phyloP scores from a whole-genome alignment of 441 rosid species.

The Melastoma candidum region DNA sequence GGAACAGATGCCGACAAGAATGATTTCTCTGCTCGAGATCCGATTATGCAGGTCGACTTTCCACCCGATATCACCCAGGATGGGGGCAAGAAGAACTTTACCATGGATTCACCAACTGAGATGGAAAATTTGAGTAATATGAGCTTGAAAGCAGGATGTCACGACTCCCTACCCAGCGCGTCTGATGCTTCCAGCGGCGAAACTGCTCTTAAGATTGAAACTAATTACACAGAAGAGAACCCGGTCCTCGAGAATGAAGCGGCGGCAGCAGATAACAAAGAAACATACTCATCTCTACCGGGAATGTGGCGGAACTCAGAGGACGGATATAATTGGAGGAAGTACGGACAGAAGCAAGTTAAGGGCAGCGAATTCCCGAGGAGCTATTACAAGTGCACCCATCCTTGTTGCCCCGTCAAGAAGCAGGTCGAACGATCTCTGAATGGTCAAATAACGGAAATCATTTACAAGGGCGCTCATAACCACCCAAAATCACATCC shows the following conservation, averaged over 20 bases:
- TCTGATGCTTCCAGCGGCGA: conserved; percentile 17
- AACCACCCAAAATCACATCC: conserved; percentile 51
- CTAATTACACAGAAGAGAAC: conserved; percentile 18
- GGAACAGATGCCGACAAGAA: conserved; percentile 19
- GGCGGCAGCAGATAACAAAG: conserved; percentile 25
- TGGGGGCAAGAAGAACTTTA: conserved; percentile 17
- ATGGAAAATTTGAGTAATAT: conserved; percentile 17
- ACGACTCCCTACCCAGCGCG: conserved; percentile 19
- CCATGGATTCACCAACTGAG: conserved; percentile 18
- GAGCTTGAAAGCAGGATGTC: conserved; percentile 13
- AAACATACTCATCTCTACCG: conserved; percentile 14
- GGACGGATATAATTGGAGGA: conserved; percentile 90
- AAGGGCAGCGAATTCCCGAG: conserved; percentile 87
- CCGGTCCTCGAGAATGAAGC: conserved; percentile 3
- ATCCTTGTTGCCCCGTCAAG: conserved; percentile 72
- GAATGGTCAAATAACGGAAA: conserved; percentile 85
- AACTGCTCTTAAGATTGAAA: conserved; percentile 17
- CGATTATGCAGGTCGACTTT: conserved; percentile 27
- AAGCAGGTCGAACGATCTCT: conserved; percentile 81
- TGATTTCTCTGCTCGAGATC: conserved; percentile 17
- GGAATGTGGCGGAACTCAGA: conserved; percentile 33
- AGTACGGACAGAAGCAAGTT: conserved; percentile 95
- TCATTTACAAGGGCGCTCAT: conserved; percentile 76
- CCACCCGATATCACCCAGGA: conserved; percentile 23
- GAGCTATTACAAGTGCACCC: conserved; percentile 87